phyloP scores from a whole-genome alignment of 805 yeast genomes.

The Myxozyma udenii region DNA sequence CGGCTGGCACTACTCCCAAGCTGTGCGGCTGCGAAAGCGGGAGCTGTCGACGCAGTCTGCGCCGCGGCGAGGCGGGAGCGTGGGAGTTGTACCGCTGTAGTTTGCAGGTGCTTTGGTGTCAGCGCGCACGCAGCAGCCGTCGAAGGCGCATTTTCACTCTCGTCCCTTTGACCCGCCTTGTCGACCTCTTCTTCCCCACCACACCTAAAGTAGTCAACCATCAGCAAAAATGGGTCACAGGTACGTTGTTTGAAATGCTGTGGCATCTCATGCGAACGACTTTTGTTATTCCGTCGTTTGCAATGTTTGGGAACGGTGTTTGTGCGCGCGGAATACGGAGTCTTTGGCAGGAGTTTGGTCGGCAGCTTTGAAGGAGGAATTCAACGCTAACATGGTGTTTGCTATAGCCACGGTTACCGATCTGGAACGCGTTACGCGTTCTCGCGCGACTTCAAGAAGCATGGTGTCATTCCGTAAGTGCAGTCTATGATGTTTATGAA shows the following conservation, averaged over 20 bases:
- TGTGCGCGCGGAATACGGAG: neutral
- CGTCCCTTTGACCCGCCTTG: neutral
- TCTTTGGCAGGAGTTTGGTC: neutral
- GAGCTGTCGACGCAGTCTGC: neutral
- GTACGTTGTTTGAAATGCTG: slow-evolving; percentile 14
- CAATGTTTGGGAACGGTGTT: neutral
- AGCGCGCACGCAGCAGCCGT: too few relatives aligned
- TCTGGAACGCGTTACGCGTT: slow-evolving; percentile 99
- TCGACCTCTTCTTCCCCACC: neutral
- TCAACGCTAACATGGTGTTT: neutral
- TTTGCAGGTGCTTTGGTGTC: neutral
- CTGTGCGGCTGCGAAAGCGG: too few relatives aligned
- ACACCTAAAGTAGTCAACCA: neutral
- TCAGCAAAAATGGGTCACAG: slow-evolving; percentile 34
- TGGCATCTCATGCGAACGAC: neutral
- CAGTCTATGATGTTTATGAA: neutral
- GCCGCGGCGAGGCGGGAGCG: neutral
- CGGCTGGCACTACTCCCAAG: too few relatives aligned
- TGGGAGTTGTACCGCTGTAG: neutral
- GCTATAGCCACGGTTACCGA: slow-evolving; percentile 90
- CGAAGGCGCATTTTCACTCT: too few relatives aligned
- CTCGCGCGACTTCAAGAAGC: slow-evolving; percentile 99
- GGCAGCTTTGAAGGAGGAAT: slow-evolving; percentile 7
- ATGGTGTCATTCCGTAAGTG: slow-evolving; percentile 73
- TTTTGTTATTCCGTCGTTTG: neutral